Conservation (phyloP, 345 rosid genomes). For the Moringa oleifera region DNA sequence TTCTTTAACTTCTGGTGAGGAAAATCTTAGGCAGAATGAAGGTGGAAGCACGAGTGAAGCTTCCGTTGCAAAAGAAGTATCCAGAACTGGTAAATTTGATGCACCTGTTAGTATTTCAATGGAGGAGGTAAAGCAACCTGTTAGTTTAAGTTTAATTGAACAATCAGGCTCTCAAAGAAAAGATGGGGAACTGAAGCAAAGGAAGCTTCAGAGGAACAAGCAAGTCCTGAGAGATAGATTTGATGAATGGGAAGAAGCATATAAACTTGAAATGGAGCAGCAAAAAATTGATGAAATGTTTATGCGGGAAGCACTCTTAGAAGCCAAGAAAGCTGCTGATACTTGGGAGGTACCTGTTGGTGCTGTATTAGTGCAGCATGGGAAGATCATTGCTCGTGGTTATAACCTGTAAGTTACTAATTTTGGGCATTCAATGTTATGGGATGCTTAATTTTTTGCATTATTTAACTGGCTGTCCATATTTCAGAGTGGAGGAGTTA, state of each 20-base stretch:
- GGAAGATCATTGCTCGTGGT: slow-evolving; percentile 91
- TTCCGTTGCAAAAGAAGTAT: slow-evolving; percentile 21
- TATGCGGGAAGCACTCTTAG: slow-evolving; percentile 90
- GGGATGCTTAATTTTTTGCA: slow-evolving; percentile 7
- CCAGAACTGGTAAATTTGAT: slow-evolving; percentile 29
- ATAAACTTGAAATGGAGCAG: slow-evolving; percentile 60
- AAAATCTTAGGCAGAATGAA: slow-evolving; percentile 24
- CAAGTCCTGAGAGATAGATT: slow-evolving; percentile 73
- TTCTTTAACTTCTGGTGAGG: slow-evolving; percentile 38
- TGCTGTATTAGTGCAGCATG: slow-evolving; percentile 84
- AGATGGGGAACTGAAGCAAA: slow-evolving; percentile 44
- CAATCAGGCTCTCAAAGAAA: slow-evolving; percentile 28
- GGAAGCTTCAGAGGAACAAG: slow-evolving; percentile 62
- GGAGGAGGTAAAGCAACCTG: slow-evolving; percentile 33
- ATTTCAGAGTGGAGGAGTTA: slow-evolving; percentile 85
- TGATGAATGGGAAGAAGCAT: slow-evolving; percentile 99
- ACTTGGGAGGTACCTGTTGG: slow-evolving; percentile 98
- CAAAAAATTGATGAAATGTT: slow-evolving; percentile 70
- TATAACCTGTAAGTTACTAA: slow-evolving; percentile 67
- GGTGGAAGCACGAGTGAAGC: too few species aligned
- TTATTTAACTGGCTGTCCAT: slow-evolving; percentile 8
- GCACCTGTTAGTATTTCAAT: slow-evolving; percentile 33
- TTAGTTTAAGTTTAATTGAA: slow-evolving; percentile 31
- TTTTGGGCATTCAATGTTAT: slow-evolving; percentile 5
- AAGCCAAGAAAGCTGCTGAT: slow-evolving; percentile 95